A percentile compares a stretch with the other conserved stretches of the same genome.
Evolutionary conservation across 768 basidiomycete genomes (phyloP).

Genomic region (Cystobasidium ongulense): DNA sequence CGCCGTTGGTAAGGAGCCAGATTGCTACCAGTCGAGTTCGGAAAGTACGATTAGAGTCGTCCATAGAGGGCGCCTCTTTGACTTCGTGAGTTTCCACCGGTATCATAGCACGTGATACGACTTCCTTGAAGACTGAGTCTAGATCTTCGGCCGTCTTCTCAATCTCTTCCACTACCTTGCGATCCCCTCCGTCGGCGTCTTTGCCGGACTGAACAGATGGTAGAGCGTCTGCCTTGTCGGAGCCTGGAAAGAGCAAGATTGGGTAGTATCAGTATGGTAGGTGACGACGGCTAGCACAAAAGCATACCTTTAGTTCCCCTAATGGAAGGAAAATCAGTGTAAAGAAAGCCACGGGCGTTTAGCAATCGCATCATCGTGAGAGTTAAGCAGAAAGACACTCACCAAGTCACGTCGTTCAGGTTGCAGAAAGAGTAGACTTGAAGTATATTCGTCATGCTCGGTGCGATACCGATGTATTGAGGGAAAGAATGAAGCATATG

Average conservation of each 20-base stretch:
- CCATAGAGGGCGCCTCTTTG: conserved; percentile 41
- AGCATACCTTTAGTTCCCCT: conserved; percentile 85
- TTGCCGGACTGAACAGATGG: conserved; percentile 80
- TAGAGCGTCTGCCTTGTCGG: conserved; percentile 81
- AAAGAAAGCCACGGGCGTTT: conserved; percentile 36
- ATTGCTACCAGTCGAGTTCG: conserved; percentile 55
- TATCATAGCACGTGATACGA: conserved; percentile 60
- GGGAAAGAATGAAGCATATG: conserved; percentile 92
- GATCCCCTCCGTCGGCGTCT: conserved; percentile 61
- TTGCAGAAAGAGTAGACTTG: conserved; percentile 98
- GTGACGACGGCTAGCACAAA: neutral
- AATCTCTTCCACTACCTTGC: conserved; percentile 74
- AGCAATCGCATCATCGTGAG: neutral
- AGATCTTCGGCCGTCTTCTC: conserved; percentile 77
- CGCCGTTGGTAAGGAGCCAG: conserved; percentile 30
- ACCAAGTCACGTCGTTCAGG: conserved; percentile 74
- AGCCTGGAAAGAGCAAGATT: conserved; percentile 34
- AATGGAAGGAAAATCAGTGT: conserved; percentile 12
- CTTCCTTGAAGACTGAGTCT: conserved; percentile 82
- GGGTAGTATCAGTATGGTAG: neutral
- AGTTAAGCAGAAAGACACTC: too few relatives aligned
- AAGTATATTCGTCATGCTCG: conserved; percentile 81
- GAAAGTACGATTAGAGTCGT: conserved; percentile 87
- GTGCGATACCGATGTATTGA: conserved; percentile 81
- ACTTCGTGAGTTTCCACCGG: neutral